phyloP scores from a whole-genome alignment of 306 rosid species.

The Gastrolobium villosum region DNA sequence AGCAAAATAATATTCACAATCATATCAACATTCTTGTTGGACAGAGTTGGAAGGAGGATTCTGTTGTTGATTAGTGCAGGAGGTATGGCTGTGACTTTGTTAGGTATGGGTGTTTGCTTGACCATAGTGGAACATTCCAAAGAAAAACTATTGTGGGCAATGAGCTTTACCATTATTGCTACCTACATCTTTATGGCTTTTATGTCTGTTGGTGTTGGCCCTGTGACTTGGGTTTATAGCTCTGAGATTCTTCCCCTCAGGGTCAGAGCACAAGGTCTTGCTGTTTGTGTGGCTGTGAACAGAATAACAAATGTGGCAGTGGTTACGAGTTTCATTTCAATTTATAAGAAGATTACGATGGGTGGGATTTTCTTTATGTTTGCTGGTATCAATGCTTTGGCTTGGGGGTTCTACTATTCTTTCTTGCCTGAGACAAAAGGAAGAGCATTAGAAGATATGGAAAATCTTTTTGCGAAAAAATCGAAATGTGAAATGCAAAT shows the following conservation, averaged over 20 bases:
- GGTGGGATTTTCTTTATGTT: constrained; percentile 70
- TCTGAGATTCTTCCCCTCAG: constrained; percentile 71
- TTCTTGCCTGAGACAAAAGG: constrained; percentile 82
- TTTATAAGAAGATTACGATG: constrained; percentile 61
- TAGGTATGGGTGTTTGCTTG: constrained; percentile 56
- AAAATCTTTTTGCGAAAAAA: constrained; percentile 39
- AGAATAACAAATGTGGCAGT: constrained; percentile 57
- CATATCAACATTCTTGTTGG: constrained; percentile 53
- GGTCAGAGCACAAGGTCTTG: constrained; percentile 71
- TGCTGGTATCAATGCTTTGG: constrained; percentile 55
- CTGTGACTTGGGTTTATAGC: constrained; percentile 74
- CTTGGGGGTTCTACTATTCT: constrained; percentile 59
- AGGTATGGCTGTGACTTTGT: constrained; percentile 52
- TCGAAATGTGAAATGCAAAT: not conserved
- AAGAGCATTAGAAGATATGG: constrained; percentile 73
- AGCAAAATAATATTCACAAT: constrained; percentile 50
- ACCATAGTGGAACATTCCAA: constrained; percentile 57
- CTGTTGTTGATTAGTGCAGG: constrained; percentile 56
- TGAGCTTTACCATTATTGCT: constrained; percentile 45
- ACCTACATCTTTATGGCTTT: constrained; percentile 59
- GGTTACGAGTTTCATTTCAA: constrained; percentile 58
- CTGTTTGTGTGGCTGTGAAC: constrained; percentile 65
- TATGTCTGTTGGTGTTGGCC: constrained; percentile 65
- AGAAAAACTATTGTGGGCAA: constrained; percentile 53
- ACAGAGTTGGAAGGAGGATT: constrained; percentile 46